Evolutionary conservation across 148 eudicot species (phyloP).

Genomic region (Rhododendron henanense): DNA sequence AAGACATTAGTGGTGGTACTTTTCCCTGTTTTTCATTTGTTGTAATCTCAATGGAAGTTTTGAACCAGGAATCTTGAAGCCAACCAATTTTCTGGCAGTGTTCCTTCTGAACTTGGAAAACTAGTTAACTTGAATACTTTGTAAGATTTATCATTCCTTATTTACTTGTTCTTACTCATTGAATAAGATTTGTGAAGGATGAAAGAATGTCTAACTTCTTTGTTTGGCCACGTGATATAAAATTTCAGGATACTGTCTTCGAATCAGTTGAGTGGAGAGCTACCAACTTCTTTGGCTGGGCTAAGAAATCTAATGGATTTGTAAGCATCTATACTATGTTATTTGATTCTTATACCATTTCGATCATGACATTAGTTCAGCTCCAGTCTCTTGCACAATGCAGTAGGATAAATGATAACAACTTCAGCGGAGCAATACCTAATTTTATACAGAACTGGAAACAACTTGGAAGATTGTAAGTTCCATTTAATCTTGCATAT

Average conservation of each 20-base stretch:
- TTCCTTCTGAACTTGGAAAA: slow-evolving; percentile 54
- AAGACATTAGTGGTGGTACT: neutral
- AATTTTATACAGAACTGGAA: slow-evolving; percentile 59
- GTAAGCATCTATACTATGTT: slow-evolving; percentile 31
- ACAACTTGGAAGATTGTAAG: slow-evolving; percentile 59
- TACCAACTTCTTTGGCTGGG: slow-evolving; percentile 51
- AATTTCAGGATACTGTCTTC: slow-evolving; percentile 59
- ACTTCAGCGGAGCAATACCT: slow-evolving; percentile 57
- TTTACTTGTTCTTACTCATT: neutral
- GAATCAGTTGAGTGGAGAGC: slow-evolving; percentile 49
- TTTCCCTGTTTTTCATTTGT: neutral
- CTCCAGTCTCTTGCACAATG: slow-evolving; percentile 10
- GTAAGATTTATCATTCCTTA: slow-evolving; percentile 33
- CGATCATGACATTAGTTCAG: neutral
- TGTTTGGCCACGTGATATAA: slow-evolving; percentile 10
- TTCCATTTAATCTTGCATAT: slow-evolving; percentile 6
- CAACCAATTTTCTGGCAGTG: slow-evolving; percentile 52
- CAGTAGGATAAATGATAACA: slow-evolving; percentile 74
- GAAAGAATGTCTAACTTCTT: neutral
- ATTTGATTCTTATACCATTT: neutral
- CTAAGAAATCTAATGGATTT: slow-evolving; percentile 52
- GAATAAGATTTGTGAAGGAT: neutral
- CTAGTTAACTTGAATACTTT: slow-evolving; percentile 40
- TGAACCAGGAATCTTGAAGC: slow-evolving; percentile 55
- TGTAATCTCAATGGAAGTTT: neutral